phyloP scores from a whole-genome alignment of 2,329 filamentous ascomycete species.

The Neonectria sp. region DNA sequence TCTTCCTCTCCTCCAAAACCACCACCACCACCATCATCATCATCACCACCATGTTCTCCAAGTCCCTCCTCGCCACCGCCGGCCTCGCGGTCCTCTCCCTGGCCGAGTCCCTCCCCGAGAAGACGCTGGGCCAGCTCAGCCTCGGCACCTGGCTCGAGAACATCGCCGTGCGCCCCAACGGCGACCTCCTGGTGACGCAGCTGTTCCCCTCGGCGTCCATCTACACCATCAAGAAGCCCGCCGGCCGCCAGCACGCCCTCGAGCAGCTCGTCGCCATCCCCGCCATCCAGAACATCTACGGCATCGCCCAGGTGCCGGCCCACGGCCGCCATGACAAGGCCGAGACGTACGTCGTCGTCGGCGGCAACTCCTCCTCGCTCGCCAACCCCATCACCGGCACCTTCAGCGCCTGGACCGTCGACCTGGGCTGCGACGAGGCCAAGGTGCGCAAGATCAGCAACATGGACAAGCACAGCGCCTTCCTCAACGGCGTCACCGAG shows the following conservation, averaged over 20 bases:
- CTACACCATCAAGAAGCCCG: conserved; percentile 35
- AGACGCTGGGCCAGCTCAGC: conserved; percentile 29
- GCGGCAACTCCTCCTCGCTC: conserved; percentile 33
- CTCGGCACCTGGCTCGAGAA: conserved; percentile 40
- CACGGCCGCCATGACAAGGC: neutral
- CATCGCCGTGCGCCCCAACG: conserved; percentile 37
- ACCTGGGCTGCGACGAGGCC: conserved; percentile 16
- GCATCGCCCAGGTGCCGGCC: conserved; percentile 31
- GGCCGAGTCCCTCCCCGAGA: conserved; percentile 28
- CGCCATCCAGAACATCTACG: conserved; percentile 33
- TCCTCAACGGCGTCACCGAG: conserved; percentile 28
- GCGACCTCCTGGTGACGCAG: conserved; percentile 36
- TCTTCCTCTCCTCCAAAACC: neutral
- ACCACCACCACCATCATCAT: neutral
- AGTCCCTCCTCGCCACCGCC: conserved; percentile 10
- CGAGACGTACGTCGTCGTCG: conserved; percentile 37
- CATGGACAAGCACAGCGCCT: conserved; percentile 21
- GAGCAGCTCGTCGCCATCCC: conserved; percentile 37
- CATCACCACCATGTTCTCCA: conserved; percentile 24
- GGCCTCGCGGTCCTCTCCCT: conserved; percentile 18
- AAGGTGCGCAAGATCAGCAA: conserved; percentile 33
- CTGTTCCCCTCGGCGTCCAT: conserved; percentile 32
- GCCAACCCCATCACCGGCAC: conserved; percentile 24
- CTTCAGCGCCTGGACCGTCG: conserved; percentile 34
- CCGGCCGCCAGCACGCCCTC: conserved; percentile 4